These are phyloP conservation scores for Omphalea diandra DNA, from an alignment of 441 rosid species.

Conservation along the genomic window DNA sequence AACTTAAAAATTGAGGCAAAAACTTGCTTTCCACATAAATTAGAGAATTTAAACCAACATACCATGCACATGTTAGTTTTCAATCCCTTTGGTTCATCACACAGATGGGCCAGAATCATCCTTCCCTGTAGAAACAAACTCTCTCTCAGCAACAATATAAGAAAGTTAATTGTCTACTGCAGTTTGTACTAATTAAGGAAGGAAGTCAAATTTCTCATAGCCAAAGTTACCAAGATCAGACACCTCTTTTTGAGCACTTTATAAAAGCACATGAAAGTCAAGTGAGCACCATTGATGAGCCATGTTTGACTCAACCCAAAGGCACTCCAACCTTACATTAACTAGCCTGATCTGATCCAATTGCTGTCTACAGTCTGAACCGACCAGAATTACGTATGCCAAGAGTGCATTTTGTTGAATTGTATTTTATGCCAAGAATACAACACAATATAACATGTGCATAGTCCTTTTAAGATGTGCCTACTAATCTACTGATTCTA, in stretches of 20 bases:
- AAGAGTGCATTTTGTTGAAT: neutral
- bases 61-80: conserved; percentile 99
- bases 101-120: conserved; percentile 94
- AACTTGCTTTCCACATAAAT: neutral
- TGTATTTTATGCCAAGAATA: neutral
- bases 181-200: neutral
- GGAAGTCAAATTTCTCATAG: conserved; percentile 3
- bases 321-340: too few species aligned
- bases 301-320: too few species aligned
- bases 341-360: neutral
- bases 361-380: neutral
- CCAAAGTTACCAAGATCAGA: neutral
- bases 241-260: neutral
- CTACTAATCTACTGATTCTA: neutral
- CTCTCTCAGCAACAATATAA: conserved; percentile 20
- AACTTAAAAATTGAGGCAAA: too few species aligned
- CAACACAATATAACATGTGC: neutral
- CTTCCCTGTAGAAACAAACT: conserved; percentile 72
- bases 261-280: neutral
- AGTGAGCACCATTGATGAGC: too few species aligned
- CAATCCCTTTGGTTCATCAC: conserved; percentile 97
- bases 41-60: conserved; percentile 24
- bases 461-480: neutral
- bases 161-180: conserved; percentile 2
- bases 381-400: conserved; percentile 4